A percentile compares a stretch with the other conserved stretches of the same genome.
These are phyloP conservation scores for Pleodorina starrii DNA, from an alignment of 139 green algal species.

Conservation along the genomic window DNA sequence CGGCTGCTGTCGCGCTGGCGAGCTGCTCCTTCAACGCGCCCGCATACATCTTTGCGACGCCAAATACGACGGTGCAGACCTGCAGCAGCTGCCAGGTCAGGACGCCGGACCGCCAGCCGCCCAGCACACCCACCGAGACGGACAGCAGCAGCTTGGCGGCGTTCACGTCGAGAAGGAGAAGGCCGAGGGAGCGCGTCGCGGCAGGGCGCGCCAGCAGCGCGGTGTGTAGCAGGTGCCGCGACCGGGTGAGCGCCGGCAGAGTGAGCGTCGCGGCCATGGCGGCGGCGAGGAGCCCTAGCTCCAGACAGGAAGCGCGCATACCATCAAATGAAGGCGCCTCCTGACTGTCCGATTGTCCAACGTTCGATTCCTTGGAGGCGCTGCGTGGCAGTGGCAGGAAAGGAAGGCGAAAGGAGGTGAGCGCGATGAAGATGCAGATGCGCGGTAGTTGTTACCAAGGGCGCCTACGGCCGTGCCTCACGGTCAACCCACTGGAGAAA, in stretches of 20 bases:
- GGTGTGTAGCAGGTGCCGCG: background rate
- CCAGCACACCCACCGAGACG: background rate
- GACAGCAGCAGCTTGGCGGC: conserved; percentile 2
- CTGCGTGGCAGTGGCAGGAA: too few relatives aligned
- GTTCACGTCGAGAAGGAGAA: conserved; percentile 27
- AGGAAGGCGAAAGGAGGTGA: background rate
- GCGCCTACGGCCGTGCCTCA: background rate
- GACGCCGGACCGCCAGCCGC: background rate
- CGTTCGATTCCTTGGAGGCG: too few relatives aligned
- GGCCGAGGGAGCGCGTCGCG: background rate
- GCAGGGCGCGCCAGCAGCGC: conserved; percentile 25
- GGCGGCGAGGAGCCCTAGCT: background rate
- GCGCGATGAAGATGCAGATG: background rate
- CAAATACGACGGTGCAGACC: background rate
- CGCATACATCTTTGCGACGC: background rate
- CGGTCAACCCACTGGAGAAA: background rate
- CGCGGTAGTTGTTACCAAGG: background rate
- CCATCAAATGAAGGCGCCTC: background rate
- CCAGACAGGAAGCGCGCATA: background rate
- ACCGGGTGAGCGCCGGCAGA: background rate
- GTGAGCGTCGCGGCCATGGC: conserved; percentile 30
- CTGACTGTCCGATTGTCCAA: background rate
- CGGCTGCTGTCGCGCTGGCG: too few relatives aligned
- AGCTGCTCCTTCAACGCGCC: background rate
- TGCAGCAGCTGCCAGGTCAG: conserved; percentile 28